Evolutionary conservation across 306 rosid species (phyloP).

Genomic region (Fagus crenata): DNA sequence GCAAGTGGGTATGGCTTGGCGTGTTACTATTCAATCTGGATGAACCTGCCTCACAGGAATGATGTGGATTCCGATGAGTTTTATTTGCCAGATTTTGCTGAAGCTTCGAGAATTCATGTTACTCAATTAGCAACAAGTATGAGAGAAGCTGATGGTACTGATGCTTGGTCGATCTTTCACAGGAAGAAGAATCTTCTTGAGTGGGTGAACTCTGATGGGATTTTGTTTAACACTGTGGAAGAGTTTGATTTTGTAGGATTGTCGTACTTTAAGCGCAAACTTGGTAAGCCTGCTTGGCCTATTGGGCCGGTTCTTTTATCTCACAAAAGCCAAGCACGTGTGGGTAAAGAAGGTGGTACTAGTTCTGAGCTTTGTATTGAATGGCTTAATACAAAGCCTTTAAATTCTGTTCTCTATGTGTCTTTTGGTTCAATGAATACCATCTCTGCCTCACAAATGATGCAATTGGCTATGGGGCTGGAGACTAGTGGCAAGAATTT

Average conservation of each 20-base stretch:
- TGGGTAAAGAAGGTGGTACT: conserved; percentile 42
- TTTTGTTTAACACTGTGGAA: conserved; percentile 51
- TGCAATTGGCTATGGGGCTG: conserved; percentile 53
- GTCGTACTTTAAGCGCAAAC: conserved; percentile 34
- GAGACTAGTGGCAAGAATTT: conserved; percentile 44
- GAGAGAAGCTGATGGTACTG: conserved; percentile 46
- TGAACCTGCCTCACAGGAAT: conserved; percentile 53
- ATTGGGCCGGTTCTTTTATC: conserved; percentile 53
- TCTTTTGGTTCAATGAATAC: conserved; percentile 77
- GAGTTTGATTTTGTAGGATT: conserved; percentile 53
- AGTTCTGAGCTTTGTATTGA: conserved; percentile 23
- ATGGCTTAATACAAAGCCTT: conserved; percentile 55
- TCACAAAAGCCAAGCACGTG: conserved; percentile 29
- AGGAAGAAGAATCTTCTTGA: conserved; percentile 24
- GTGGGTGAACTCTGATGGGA: conserved; percentile 55
- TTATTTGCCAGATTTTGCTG: conserved; percentile 52
- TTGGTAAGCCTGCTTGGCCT: conserved; percentile 42
- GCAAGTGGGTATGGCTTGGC: conserved; percentile 54
- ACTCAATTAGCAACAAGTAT: conserved; percentile 49
- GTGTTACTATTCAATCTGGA: conserved; percentile 63
- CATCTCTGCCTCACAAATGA: conserved; percentile 55
- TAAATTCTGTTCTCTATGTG: conserved; percentile 53
- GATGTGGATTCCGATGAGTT: conserved; percentile 24
- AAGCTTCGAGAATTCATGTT: conserved; percentile 44
- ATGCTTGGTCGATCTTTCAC: conserved; percentile 47